A percentile compares a stretch with the other conserved stretches of the same genome.
Evolutionary conservation across 2,329 filamentous ascomycete genomes (phyloP).

Genomic region (Paecilomyces niveus): DNA sequence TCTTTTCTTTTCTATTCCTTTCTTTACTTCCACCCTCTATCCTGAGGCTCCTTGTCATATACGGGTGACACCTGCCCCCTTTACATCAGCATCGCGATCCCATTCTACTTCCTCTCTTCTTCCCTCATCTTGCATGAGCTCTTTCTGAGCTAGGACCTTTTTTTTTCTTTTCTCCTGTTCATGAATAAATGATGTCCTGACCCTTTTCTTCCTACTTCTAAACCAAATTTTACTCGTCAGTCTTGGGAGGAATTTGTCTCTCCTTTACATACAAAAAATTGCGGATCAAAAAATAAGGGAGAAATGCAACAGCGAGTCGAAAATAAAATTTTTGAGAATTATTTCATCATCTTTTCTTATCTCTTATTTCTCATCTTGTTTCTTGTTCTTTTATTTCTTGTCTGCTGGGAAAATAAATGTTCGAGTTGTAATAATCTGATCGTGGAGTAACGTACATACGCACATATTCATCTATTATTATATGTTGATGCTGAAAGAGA

Average conservation of each 20-base stretch:
- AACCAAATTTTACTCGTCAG: background rate
- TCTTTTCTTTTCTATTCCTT: background rate
- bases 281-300: background rate
- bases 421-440: background rate
- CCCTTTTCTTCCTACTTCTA: background rate
- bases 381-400: background rate
- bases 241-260: background rate
- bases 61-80: background rate
- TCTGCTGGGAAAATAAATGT: background rate
- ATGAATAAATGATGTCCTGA: slow-evolving; percentile 1
- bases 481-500: background rate
- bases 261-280: background rate
- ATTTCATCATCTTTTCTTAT: background rate
- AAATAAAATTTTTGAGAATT: background rate
- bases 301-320: background rate
- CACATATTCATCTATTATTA: background rate
- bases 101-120: background rate
- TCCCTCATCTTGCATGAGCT: background rate
- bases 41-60: background rate
- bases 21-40: background rate
- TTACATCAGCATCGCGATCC: background rate
- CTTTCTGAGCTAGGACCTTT: background rate
- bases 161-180: background rate
- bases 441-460: background rate
- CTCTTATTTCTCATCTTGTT: background rate